Evolutionary conservation across 306 rosid genomes (phyloP), one percentile per base, ranked within the genome.

Genomic region (Carpinus fangiana): DNA sequence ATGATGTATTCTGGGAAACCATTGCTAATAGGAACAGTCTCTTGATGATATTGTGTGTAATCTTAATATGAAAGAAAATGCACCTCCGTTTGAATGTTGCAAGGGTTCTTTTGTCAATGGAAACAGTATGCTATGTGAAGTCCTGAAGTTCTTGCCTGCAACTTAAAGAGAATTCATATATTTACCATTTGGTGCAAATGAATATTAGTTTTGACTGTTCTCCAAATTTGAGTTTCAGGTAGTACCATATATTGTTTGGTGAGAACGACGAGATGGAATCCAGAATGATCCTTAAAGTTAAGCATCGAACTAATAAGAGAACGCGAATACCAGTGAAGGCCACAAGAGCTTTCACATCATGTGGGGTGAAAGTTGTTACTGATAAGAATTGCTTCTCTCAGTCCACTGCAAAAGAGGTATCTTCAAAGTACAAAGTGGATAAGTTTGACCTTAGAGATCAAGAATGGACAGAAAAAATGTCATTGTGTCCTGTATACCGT

Each of bases 391-490:
- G 61, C 13, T 26, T 28, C 67, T 55, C 67, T 54, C 50, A 3
- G 23, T 57, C 77, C 23, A 14, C 73, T 31, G 36, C 50, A 4
- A 28, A 18, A 60, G 53, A 20, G 23, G n/a, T 23, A 0, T 75
- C 72, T 13, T 38, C 60, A 65, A 34, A 65, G 70, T 31, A 36
- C 72, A 72, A 84, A 76, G 53, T 13, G 54, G 41, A 16, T 38
- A 65, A 75, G 54, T 79, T 78, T 65, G 73, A 78, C 68, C 54
- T 81, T 54, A 52, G 13, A 14, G 80, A 76, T 36, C 21, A 59
- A n/a, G 80, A 79, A 82, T 85, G 86, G 89, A 77, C 73, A 60
- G 47, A 36, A 68, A 18, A 79, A 41, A 82, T 85, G 66, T 80
- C 74, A 45, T 72, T 52, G 38, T 85, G 89, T 82, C 89, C 84